Evolutionary conservation across 2,329 filamentous ascomycete species (phyloP).

Genomic region (Penicillium palitans): DNA sequence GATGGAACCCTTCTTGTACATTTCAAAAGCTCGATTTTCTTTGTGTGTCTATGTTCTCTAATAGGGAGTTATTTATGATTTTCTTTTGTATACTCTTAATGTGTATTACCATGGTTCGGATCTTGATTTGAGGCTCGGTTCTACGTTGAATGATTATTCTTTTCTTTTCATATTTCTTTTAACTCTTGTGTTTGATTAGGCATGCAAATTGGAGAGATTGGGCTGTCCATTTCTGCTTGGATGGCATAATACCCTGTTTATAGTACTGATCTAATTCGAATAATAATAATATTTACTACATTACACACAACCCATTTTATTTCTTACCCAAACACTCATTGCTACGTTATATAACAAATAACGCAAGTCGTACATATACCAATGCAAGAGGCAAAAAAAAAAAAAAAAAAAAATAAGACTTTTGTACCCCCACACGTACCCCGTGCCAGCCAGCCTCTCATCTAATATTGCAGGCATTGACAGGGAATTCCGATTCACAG

Average conservation of each 20-base stretch:
- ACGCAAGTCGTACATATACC: neutral
- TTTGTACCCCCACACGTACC: neutral
- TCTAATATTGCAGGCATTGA: neutral
- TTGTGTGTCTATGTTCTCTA: constrained; percentile 8
- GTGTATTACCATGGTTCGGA: constrained; percentile 27
- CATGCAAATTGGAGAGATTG: neutral
- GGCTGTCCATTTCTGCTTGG: neutral
- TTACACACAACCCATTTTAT: neutral
- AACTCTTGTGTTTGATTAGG: neutral
- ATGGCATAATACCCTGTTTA: constrained; percentile 1
- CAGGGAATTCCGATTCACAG: constrained; percentile 1
- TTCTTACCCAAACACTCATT: neutral
- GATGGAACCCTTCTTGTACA: constrained; percentile 20
- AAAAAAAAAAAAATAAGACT: neutral
- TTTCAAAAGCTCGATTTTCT: constrained; percentile 19
- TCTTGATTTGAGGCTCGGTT: constrained; percentile 8
- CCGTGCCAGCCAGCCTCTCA: neutral
- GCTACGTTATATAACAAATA: neutral
- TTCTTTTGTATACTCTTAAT: constrained; percentile 29
- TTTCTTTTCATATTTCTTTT: neutral
- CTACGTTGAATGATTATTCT: constrained; percentile 1
- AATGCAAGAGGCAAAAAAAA: neutral
- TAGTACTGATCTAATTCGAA: neutral
- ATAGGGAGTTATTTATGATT: constrained; percentile 7
- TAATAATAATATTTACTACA: neutral